Evolutionary conservation across 73 alveolate species (phyloP).

Genomic region (Paramecium sonneborni): DNA sequence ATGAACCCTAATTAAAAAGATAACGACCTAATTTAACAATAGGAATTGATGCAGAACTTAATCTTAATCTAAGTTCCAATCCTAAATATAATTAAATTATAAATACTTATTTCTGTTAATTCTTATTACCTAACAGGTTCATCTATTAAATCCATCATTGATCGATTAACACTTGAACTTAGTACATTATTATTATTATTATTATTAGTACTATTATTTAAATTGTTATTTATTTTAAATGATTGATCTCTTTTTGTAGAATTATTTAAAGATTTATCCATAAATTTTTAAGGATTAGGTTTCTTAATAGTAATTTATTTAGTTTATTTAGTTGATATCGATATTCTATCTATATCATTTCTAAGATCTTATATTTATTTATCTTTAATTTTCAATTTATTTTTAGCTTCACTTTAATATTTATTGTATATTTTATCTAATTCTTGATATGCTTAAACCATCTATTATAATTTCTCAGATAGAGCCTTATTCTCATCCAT

Average conservation of each 20-base stretch:
- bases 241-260: background rate
- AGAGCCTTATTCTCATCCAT: background rate
- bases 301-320: background rate
- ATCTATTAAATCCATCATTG: background rate
- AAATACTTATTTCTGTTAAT: background rate
- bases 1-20: background rate
- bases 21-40: background rate
- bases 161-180: background rate
- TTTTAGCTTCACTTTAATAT: background rate
- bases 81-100: background rate
- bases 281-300: background rate
- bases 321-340: background rate
- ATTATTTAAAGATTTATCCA: background rate
- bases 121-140: background rate
- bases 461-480: background rate
- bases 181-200: background rate
- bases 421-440: background rate
- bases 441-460: constrained; percentile 38
- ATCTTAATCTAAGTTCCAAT: background rate
- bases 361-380: background rate
- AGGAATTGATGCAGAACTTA: background rate
- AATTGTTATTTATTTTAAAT: background rate
- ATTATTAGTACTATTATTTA: background rate
- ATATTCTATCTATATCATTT: background rate
- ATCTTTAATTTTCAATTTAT: background rate